These are phyloP conservation scores for Eutrema salsugineum DNA, from an alignment of 441 rosid species.

Conservation along the genomic window DNA sequence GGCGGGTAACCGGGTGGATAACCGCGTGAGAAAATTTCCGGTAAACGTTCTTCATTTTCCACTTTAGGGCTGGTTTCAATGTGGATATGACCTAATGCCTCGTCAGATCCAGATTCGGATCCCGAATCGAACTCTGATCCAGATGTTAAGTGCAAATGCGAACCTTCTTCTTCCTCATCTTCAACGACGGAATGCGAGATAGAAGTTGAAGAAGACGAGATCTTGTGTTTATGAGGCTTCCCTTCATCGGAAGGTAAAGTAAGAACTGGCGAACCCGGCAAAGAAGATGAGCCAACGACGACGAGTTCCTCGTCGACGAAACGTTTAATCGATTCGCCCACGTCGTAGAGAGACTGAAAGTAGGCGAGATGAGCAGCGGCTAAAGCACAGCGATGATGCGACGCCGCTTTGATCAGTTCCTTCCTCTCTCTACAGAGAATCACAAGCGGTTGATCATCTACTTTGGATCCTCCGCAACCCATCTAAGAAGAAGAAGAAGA, in stretches of 20 bases:
- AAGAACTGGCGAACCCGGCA: slow-evolving; percentile 71
- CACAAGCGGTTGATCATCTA: slow-evolving; percentile 83
- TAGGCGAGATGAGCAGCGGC: slow-evolving; percentile 90
- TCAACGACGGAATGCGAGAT: slow-evolving; percentile 52
- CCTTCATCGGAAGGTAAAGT: slow-evolving; percentile 74
- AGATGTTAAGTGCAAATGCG: slow-evolving; percentile 67
- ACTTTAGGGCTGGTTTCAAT: slow-evolving; percentile 32
- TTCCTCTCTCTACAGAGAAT: slow-evolving; percentile 85
- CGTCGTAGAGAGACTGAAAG: slow-evolving; percentile 83
- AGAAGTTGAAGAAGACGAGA: slow-evolving; percentile 60
- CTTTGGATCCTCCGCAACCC: slow-evolving; percentile 97
- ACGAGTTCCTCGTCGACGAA: slow-evolving; percentile 77
- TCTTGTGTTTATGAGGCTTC: slow-evolving; percentile 33
- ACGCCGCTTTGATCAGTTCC: slow-evolving; percentile 64
- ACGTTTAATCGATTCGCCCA: slow-evolving; percentile 78
- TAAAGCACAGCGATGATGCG: slow-evolving; percentile 67
- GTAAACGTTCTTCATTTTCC: slow-evolving; percentile 10
- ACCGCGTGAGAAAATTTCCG: slow-evolving; percentile 16
- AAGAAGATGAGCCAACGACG: slow-evolving; percentile 23
- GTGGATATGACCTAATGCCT: slow-evolving; percentile 48
- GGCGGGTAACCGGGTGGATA: slow-evolving; percentile 4
- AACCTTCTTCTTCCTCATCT: slow-evolving; percentile 25
- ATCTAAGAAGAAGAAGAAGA: slow-evolving; percentile 34
- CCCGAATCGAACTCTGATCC: slow-evolving; percentile 55
- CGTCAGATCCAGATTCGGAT: slow-evolving; percentile 37